Conservation (phyloP, 2,329 filamentous ascomycete genomes). For the Beauveria brongniartii region DNA sequence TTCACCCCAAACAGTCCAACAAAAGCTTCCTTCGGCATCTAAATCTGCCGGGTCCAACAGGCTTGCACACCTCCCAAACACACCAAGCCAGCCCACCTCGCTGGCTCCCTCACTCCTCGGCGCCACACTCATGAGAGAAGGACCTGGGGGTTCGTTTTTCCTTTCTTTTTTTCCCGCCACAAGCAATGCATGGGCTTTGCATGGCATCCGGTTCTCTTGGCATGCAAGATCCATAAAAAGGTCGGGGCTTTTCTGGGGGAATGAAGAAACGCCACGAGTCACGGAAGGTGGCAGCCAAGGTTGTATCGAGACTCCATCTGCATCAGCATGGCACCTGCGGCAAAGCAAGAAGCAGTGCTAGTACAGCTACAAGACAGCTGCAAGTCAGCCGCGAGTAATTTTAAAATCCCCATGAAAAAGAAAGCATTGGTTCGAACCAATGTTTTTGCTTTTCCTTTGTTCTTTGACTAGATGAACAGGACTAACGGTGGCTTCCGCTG, state of each 20-base stretch:
- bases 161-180: background rate
- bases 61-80: background rate
- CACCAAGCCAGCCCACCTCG: background rate
- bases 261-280: constrained; percentile 4
- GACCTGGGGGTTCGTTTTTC: background rate
- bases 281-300: background rate
- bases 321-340: no score
- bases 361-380: background rate
- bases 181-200: background rate
- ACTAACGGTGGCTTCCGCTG: background rate
- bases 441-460: background rate
- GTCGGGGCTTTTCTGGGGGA: background rate
- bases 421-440: background rate
- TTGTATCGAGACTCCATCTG: no score
- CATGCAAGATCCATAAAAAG: background rate
- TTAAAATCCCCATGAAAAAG: background rate
- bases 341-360: background rate
- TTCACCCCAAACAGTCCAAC: background rate
- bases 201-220: background rate
- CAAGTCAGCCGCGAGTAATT: background rate
- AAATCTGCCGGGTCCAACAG: background rate
- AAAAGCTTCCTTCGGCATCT: background rate
- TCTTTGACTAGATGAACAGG: constrained; percentile 1
- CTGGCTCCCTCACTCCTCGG: background rate
- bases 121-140: background rate